These are phyloP conservation scores for Vigna unguiculata DNA, from an alignment of 306 rosid genomes.

Conservation along the genomic window DNA sequence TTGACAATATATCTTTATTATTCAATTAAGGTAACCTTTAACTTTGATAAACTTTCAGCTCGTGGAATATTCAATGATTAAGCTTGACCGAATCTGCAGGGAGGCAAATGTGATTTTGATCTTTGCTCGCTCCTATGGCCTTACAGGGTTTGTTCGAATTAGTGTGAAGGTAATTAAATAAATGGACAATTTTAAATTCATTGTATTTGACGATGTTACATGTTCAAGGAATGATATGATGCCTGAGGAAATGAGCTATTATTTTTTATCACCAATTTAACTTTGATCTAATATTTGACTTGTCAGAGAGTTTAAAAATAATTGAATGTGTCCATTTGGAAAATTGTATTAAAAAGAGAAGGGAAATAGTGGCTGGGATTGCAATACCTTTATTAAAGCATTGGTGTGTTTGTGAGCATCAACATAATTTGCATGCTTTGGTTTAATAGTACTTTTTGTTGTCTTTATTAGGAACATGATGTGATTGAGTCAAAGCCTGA, in stretches of 20 bases:
- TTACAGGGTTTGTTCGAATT: constrained; percentile 89
- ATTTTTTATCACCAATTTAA: constrained; percentile 15
- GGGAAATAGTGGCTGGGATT: constrained; percentile 31
- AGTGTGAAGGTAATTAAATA: constrained; percentile 77
- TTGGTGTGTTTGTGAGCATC: constrained; percentile 12
- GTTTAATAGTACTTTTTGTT: constrained; percentile 37
- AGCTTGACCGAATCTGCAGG: constrained; percentile 92
- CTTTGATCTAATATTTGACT: constrained; percentile 25
- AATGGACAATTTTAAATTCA: constrained; percentile 7
- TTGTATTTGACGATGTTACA: constrained; percentile 22
- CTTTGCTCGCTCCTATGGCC: constrained; percentile 96
- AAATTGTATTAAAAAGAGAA: constrained; percentile 29
- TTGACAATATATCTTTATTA: constrained; percentile 11
- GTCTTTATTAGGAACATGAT: constrained; percentile 81
- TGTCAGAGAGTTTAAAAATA: constrained; percentile 6
- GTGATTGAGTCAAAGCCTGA: constrained; percentile 97
- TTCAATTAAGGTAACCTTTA: neutral
- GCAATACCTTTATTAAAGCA: constrained; percentile 22
- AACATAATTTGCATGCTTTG: constrained; percentile 37
- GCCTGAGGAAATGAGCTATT: constrained; percentile 16
- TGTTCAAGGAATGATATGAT: constrained; percentile 26
- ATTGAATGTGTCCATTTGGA: constrained; percentile 14
- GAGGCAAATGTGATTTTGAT: constrained; percentile 79
- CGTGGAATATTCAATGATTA: constrained; percentile 82
- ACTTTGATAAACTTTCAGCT: constrained; percentile 57